Percentiles rank a stretch among this genome's conserved stretches.
Evolutionary conservation across 495 filamentous ascomycete species (phyloP).

Genomic region (Daldinia grandis): DNA sequence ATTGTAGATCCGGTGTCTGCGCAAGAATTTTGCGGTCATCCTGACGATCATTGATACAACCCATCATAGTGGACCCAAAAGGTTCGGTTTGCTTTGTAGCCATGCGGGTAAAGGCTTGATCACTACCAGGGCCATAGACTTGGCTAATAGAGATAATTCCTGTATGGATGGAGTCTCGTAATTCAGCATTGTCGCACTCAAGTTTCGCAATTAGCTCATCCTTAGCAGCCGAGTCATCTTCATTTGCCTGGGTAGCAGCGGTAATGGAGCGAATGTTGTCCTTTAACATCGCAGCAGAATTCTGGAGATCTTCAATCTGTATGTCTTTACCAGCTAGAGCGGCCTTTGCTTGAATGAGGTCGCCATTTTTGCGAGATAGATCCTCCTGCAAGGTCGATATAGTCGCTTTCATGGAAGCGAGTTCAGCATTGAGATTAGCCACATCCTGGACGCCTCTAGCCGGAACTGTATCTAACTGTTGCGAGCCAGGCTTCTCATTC

Average conservation of each 20-base stretch:
- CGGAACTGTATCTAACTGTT: neutral
- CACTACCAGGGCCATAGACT: slow-evolving; percentile 16
- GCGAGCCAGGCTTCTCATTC: neutral
- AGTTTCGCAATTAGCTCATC: slow-evolving; percentile 5
- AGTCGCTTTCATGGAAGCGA: slow-evolving; percentile 6
- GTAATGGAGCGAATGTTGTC: neutral
- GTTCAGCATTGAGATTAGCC: neutral
- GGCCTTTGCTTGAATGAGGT: slow-evolving; percentile 10
- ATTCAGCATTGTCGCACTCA: neutral
- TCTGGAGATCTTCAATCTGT: slow-evolving; percentile 3
- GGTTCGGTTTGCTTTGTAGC: neutral
- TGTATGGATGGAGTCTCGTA: slow-evolving; percentile 21
- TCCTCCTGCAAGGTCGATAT: slow-evolving; percentile 7
- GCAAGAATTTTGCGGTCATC: neutral
- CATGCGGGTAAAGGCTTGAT: neutral
- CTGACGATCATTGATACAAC: neutral
- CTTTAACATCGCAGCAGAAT: neutral
- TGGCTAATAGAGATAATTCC: slow-evolving; percentile 14
- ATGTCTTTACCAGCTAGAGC: slow-evolving; percentile 1
- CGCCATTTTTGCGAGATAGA: slow-evolving; percentile 3
- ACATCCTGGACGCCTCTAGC: neutral
- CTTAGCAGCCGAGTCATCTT: neutral
- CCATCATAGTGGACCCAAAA: neutral
- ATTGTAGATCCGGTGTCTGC: neutral
- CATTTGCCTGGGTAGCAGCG: neutral